Conservation (phyloP, 768 basidiomycete species). For the Pleurotus pulmonarius region DNA sequence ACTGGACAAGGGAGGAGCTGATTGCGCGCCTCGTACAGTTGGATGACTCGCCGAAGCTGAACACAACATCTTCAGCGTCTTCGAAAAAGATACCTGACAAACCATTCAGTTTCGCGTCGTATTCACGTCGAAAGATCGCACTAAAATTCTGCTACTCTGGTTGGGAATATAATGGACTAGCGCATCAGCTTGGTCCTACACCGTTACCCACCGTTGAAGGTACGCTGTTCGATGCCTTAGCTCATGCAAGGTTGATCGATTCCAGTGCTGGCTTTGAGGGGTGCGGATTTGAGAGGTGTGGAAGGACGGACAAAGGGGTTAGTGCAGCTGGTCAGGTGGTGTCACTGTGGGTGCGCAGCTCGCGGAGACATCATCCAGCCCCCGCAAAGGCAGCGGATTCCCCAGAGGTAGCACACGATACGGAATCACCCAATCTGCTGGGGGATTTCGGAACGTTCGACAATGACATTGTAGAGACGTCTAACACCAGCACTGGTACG, state of each 20-base stretch:
- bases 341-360: constrained; percentile 86
- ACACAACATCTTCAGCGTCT: constrained; percentile 18
- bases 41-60: constrained; percentile 32
- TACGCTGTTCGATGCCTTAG: constrained; percentile 77
- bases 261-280: constrained; percentile 71
- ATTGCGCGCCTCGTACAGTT: constrained; percentile 60
- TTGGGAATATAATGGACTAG: constrained; percentile 88
- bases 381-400: background rate
- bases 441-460: constrained; percentile 20
- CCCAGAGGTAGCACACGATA: background rate
- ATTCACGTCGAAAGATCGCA: constrained; percentile 87
- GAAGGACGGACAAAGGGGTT: constrained; percentile 92
- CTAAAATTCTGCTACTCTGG: constrained; percentile 92
- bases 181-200: constrained; percentile 67
- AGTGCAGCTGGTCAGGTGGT: constrained; percentile 93
- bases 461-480: constrained; percentile 21
- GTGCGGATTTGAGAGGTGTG: constrained; percentile 88
- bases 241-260: constrained; percentile 75
- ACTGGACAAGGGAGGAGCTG: constrained; percentile 66
- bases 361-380: constrained; percentile 26
- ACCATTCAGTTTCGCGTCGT: constrained; percentile 58
- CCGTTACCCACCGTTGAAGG: constrained; percentile 90
- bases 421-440: constrained; percentile 8
- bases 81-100: constrained; percentile 22
- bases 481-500: constrained; percentile 6